A percentile compares a stretch with the other conserved stretches of the same genome.
These are phyloP conservation scores for Fomitopsis schrenkii DNA, from an alignment of 1,284 basidiomycete species.

Conservation along the genomic window DNA sequence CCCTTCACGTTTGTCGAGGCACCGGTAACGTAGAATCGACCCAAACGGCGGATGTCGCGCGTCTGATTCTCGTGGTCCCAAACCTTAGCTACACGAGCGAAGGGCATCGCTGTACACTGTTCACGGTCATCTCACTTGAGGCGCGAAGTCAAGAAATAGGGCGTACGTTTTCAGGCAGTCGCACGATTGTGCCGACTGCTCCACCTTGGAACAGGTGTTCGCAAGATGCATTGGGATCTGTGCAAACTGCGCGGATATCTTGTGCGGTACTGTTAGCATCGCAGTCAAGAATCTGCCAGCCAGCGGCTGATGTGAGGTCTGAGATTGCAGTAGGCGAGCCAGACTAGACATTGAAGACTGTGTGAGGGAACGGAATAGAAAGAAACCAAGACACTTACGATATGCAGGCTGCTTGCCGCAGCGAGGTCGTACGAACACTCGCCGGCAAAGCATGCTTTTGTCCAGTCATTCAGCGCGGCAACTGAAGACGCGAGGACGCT, in stretches of 20 bases:
- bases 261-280: constrained; percentile 35
- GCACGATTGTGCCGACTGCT: constrained; percentile 46
- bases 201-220: constrained; percentile 41
- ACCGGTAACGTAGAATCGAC: constrained; percentile 31
- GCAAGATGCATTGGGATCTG: constrained; percentile 32
- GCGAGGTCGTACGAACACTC: constrained; percentile 17
- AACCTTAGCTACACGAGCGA: constrained; percentile 44
- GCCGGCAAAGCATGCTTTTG: constrained; percentile 15
- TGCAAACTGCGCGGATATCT: constrained; percentile 46
- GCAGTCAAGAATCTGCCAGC: constrained; percentile 49
- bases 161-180: constrained; percentile 45
- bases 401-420: constrained; percentile 9
- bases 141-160: neutral
- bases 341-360: neutral
- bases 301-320: constrained; percentile 49
- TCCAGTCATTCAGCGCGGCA: constrained; percentile 19
- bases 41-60: constrained; percentile 30
- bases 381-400: constrained; percentile 10
- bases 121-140: neutral
- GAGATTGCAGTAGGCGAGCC: constrained; percentile 41
- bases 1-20: constrained; percentile 35
- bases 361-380: neutral
- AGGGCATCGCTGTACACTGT: constrained; percentile 47
- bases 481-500: neutral
- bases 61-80: constrained; percentile 38